phyloP scores from a whole-genome alignment of 2,329 filamentous ascomycete genomes.

The Ophiostoma himal-ulmi region DNA sequence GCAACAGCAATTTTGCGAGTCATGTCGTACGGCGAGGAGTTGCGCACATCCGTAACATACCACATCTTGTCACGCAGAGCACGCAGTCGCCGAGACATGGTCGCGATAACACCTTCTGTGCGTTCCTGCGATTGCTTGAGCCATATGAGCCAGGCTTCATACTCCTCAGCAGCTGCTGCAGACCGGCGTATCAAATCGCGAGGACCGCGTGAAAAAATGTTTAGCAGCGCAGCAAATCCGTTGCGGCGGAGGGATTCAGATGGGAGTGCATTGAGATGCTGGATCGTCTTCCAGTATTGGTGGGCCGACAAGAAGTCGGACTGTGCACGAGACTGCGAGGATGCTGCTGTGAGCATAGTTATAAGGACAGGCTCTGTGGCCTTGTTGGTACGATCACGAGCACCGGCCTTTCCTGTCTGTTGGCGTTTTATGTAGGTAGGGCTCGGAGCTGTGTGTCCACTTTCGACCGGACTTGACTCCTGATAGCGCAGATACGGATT shows the following conservation, averaged over 20 bases:
- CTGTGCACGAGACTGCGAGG: slow-evolving; percentile 67
- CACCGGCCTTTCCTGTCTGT: neutral
- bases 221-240: slow-evolving; percentile 64
- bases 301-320: slow-evolving; percentile 81
- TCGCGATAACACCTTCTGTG: slow-evolving; percentile 66
- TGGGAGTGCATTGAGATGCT: slow-evolving; percentile 60
- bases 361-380: slow-evolving; percentile 45
- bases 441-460: neutral
- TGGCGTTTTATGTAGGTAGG: neutral
- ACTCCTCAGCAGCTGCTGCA: slow-evolving; percentile 67
- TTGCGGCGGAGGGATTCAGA: slow-evolving; percentile 58
- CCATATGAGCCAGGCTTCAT: slow-evolving; percentile 76
- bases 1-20: slow-evolving; percentile 80
- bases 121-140: slow-evolving; percentile 76
- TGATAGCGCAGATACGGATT: slow-evolving; percentile 40
- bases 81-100: slow-evolving; percentile 66
- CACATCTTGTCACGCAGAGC: slow-evolving; percentile 94
- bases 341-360: slow-evolving; percentile 70
- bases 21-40: slow-evolving; percentile 82
- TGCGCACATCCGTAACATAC: slow-evolving; percentile 91
- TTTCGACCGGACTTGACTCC: neutral
- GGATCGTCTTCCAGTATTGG: slow-evolving; percentile 76
- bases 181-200: slow-evolving; percentile 64
- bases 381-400: slow-evolving; percentile 29
- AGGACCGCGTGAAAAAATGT: slow-evolving; percentile 68